phyloP scores from a whole-genome alignment of 305 asterid species.

The Fraxinus latifolia region DNA sequence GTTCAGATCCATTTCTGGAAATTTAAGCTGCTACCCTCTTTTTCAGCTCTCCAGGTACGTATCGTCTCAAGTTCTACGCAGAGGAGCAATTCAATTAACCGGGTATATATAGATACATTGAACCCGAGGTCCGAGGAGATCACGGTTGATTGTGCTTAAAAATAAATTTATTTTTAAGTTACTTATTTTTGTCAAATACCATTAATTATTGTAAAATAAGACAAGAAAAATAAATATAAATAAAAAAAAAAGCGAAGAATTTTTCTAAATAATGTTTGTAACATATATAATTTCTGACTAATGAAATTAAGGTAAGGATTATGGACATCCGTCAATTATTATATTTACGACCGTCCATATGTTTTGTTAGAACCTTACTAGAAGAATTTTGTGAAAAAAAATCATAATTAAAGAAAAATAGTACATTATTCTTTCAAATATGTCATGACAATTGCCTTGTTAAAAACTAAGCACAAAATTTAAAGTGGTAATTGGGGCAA shows the following conservation, averaged over 20 bases:
- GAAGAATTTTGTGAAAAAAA: too few species aligned
- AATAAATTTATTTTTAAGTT: too few species aligned
- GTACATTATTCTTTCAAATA: too few species aligned
- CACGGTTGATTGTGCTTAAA: background rate
- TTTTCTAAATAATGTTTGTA: too few species aligned
- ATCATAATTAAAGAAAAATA: too few species aligned
- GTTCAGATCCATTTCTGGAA: conserved; percentile 29
- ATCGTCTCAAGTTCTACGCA: background rate
- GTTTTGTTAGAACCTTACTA: too few species aligned
- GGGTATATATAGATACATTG: background rate
- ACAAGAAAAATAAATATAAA: background rate
- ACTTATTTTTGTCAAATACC: too few species aligned
- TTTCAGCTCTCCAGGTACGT: background rate
- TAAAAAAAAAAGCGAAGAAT: too few species aligned
- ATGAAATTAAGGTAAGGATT: background rate
- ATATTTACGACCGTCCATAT: too few species aligned
- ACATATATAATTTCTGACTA: background rate
- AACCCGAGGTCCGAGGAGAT: background rate
- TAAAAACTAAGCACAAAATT: too few species aligned
- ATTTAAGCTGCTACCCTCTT: background rate
- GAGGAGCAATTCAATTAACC: background rate
- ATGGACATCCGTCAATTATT: background rate
- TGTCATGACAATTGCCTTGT: too few species aligned
- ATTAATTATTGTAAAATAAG: background rate
- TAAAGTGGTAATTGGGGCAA: too few species aligned